phyloP scores from a whole-genome alignment of 2,329 filamentous ascomycete genomes.

The Fusarium sp. region DNA sequence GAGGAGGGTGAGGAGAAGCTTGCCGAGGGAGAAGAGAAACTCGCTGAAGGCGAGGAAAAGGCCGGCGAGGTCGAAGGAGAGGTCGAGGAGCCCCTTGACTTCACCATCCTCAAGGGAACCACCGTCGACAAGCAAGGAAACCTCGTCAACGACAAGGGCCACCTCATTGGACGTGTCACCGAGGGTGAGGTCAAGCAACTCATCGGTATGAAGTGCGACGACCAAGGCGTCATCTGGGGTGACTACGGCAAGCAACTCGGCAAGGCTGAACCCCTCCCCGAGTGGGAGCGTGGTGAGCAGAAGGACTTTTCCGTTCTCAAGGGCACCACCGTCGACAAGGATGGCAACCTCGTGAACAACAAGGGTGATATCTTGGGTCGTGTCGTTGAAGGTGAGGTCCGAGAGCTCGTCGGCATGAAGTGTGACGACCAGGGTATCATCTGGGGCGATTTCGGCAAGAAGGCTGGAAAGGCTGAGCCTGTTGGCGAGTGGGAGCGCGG shows the following conservation, averaged over 20 bases:
- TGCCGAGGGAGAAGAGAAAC: conserved; percentile 11
- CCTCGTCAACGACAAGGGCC: conserved; percentile 65
- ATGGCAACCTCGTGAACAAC: conserved; percentile 67
- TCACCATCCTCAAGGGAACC: conserved; percentile 34
- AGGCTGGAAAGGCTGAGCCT: conserved; percentile 74
- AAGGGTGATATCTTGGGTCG: conserved; percentile 69
- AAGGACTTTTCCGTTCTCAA: conserved; percentile 36
- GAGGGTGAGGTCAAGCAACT: conserved; percentile 73
- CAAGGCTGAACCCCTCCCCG: conserved; percentile 72
- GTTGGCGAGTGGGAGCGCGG: conserved; percentile 67
- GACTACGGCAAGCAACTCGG: conserved; percentile 72
- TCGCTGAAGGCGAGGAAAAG: conserved; percentile 12
- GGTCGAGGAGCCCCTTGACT: conserved; percentile 28
- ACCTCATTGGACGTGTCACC: conserved; percentile 70
- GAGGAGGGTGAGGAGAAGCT: conserved; percentile 2
- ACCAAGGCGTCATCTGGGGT: conserved; percentile 76
- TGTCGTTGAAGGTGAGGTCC: conserved; percentile 71
- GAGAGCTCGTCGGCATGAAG: conserved; percentile 72
- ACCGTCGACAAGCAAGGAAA: conserved; percentile 65
- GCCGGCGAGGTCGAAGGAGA: conserved; percentile 24
- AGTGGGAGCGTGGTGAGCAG: conserved; percentile 61
- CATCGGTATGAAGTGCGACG: conserved; percentile 73
- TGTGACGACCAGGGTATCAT: conserved; percentile 77
- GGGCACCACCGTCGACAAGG: conserved; percentile 70
- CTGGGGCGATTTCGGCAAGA: conserved; percentile 71